Conservation (phyloP, 306 rosid species). For the Cotoneaster glaucophyllus region DNA sequence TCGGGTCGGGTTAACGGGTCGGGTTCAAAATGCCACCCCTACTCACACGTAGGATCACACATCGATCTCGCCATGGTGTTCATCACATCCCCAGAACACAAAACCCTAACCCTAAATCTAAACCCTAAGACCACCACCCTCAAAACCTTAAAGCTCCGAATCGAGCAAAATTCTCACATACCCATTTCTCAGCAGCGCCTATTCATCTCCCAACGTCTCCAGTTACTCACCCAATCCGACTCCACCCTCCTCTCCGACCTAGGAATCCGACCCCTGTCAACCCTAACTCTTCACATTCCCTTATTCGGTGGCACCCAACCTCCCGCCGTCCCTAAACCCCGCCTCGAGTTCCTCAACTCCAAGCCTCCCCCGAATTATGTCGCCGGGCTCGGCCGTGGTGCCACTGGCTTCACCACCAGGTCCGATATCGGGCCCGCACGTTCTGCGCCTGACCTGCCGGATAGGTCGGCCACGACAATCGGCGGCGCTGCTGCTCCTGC, state of each 20-base stretch:
- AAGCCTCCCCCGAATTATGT: slow-evolving; percentile 82
- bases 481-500: slow-evolving; percentile 30
- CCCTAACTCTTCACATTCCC: slow-evolving; percentile 36
- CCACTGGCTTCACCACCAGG: slow-evolving; percentile 82
- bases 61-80: slow-evolving; percentile 45
- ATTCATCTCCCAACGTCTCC: slow-evolving; percentile 52
- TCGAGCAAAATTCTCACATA: slow-evolving; percentile 36
- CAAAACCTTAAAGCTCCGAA: slow-evolving; percentile 36
- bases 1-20: too few relatives aligned
- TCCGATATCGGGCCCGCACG: slow-evolving; percentile 88
- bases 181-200: slow-evolving; percentile 53
- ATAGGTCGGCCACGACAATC: slow-evolving; percentile 47
- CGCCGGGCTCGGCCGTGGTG: slow-evolving; percentile 85
- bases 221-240: slow-evolving; percentile 17
- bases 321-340: slow-evolving; percentile 55
- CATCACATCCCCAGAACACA: slow-evolving; percentile 41
- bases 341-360: slow-evolving; percentile 65
- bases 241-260: slow-evolving; percentile 44
- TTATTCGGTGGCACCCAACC: slow-evolving; percentile 36
- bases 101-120: slow-evolving; percentile 44
- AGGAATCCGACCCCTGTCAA: slow-evolving; percentile 29
- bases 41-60: too few relatives aligned
- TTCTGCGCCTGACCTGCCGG: slow-evolving; percentile 78
- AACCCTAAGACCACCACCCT: slow-evolving; percentile 64
- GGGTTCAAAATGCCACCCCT: too few relatives aligned